Base-by-base conservation (phyloP, 164 flowering plant species). In the Vitis rupestris region DNA sequence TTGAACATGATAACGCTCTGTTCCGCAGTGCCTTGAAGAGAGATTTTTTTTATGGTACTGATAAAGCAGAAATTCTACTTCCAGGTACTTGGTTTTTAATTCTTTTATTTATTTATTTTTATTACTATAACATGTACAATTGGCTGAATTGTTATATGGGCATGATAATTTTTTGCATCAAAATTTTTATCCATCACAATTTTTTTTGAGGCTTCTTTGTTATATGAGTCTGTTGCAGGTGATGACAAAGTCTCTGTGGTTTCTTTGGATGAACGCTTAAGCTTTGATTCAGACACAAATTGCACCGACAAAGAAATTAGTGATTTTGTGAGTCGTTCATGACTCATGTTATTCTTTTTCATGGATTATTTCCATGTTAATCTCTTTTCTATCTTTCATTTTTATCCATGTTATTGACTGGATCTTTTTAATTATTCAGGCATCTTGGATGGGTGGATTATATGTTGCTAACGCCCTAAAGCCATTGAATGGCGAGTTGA, bases 391-490 rank as follows among this genome's bases (percentile, higher is more conserved):
- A 9, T 50, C 44, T 3, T 57, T 13, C n/a, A 47, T 13, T 65
- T 23, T 54, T 13, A 68, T 65, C 27, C 70, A 30, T 61, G 19
- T 53, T 37, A 49, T 63, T 12, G 17, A 1, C 12, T 56, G 10
- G 19, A 2, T 66, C 19, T 37, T n/a, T 27, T 58, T 74, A 1
- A 65, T 48, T 67, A 15, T 72, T 50, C 53, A 94, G 99, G 97
- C 97, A 80, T 81, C 85, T 51, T 83, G 77, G 88, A 75, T 93
- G 71, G 95, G 97, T 76, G 99, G 99, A 57, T 89, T 97, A 37
- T 95, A 93, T 82, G 79, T 74, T 58, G 61, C 79, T 66, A 76
- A 73, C 73, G 69, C 72, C n/a, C 4, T 23, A 29, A 75, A 78
- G 65, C 77, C 83, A 59, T 63, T 86, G 63, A 78, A 67, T 69